These are phyloP conservation scores for Geosmithia morbida DNA, from an alignment of 2,329 filamentous ascomycete genomes.

Conservation along the genomic window DNA sequence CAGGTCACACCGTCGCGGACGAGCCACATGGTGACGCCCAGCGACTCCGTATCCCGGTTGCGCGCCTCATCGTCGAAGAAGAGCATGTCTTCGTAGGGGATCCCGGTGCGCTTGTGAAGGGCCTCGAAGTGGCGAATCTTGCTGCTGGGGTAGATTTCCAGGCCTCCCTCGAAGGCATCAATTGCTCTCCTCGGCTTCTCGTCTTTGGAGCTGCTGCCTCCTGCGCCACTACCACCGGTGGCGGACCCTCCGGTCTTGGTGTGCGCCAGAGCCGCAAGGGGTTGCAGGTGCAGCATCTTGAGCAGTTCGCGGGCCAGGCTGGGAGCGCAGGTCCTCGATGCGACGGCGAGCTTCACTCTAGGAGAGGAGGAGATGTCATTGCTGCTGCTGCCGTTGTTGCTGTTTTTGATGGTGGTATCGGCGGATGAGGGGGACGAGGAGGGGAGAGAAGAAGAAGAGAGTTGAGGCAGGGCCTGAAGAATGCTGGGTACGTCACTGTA, in stretches of 20 bases:
- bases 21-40: conserved; percentile 76
- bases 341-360: conserved; percentile 49
- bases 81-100: conserved; percentile 72
- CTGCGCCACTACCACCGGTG: conserved; percentile 7
- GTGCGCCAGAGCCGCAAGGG: conserved; percentile 6
- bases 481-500: conserved; percentile 56
- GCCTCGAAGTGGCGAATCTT: conserved; percentile 79
- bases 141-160: conserved; percentile 59
- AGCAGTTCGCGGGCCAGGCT: conserved; percentile 71
- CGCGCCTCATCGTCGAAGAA: conserved; percentile 91
- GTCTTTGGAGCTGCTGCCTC: conserved; percentile 1
- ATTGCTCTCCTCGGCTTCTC: conserved; percentile 12
- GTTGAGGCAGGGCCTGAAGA: conserved; percentile 38
- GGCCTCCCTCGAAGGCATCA: conserved; percentile 42
- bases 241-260: conserved; percentile 6
- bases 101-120: conserved; percentile 54
- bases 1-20: conserved; percentile 67
- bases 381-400: neutral
- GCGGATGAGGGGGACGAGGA: neutral
- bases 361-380: conserved; percentile 9
- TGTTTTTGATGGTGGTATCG: neutral
- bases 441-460: neutral
- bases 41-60: conserved; percentile 64
- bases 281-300: conserved; percentile 49
- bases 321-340: conserved; percentile 68